phyloP scores from a whole-genome alignment of 2,329 filamentous ascomycete genomes.

The Phialophora macrospora region DNA sequence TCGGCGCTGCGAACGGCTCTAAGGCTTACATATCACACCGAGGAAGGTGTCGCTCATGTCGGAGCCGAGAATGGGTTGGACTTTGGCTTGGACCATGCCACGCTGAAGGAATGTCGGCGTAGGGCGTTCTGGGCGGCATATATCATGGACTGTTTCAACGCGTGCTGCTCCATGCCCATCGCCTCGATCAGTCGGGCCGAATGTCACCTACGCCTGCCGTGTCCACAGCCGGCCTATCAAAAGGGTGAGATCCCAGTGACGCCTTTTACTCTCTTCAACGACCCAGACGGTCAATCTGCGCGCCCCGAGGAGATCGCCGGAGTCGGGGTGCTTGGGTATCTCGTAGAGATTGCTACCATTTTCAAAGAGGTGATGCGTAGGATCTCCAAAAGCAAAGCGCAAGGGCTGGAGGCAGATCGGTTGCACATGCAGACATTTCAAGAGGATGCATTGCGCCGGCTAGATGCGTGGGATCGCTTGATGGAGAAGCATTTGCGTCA shows the following conservation, averaged over 20 bases:
- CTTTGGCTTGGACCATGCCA: constrained; percentile 62
- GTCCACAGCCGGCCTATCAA: constrained; percentile 66
- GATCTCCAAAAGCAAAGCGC: constrained; percentile 12
- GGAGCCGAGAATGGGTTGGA: constrained; percentile 56
- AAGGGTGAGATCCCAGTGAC: constrained; percentile 61
- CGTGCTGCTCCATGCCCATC: constrained; percentile 59
- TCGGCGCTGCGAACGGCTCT: constrained; percentile 65
- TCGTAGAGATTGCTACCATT: constrained; percentile 36
- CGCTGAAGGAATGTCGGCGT: constrained; percentile 68
- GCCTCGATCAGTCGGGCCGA: constrained; percentile 67
- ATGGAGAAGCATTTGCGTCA: constrained; percentile 11
- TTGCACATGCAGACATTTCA: constrained; percentile 13
- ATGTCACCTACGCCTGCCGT: constrained; percentile 70
- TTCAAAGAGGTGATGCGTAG: constrained; percentile 32
- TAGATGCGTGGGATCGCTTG: constrained; percentile 22
- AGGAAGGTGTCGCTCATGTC: constrained; percentile 57
- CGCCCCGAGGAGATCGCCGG: not conserved
- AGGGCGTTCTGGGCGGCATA: constrained; percentile 75
- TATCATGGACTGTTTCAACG: constrained; percentile 70
- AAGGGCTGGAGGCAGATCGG: constrained; percentile 10
- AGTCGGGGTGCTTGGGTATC: constrained; percentile 32
- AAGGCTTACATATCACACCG: constrained; percentile 67
- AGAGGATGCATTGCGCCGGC: constrained; percentile 10
- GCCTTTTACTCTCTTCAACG: constrained; percentile 47
- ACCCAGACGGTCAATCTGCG: not conserved